These are phyloP conservation scores for Nepenthes gracilis DNA, from an alignment of 148 eudicot species.

Conservation along the genomic window DNA sequence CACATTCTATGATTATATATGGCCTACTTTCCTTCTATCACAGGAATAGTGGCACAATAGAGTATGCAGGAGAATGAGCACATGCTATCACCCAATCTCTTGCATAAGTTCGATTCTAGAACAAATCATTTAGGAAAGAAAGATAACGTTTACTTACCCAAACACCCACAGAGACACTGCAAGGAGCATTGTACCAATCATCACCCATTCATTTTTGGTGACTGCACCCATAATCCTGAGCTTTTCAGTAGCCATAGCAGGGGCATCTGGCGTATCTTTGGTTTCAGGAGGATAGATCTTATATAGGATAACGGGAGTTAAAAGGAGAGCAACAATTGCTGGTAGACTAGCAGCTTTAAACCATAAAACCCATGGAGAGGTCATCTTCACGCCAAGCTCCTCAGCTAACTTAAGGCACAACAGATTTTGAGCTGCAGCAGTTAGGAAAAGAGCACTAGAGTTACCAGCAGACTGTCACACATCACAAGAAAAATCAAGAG, in stretches of 20 bases:
- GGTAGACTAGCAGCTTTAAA: constrained; percentile 82
- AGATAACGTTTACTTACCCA: constrained; percentile 42
- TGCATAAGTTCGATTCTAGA: background rate
- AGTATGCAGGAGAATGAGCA: too few species aligned
- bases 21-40: too few species aligned
- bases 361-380: constrained; percentile 84
- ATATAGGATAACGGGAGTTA: constrained; percentile 66
- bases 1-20: too few species aligned
- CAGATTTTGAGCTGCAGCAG: constrained; percentile 99
- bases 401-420: constrained; percentile 88
- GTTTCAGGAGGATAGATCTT: constrained; percentile 83
- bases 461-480: constrained; percentile 85
- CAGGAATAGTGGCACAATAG: too few species aligned
- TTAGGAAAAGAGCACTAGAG: constrained; percentile 99
- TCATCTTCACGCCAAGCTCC: constrained; percentile 76
- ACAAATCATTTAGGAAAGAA: background rate
- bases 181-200: constrained; percentile 94
- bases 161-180: constrained; percentile 89
- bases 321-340: constrained; percentile 54
- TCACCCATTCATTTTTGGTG: constrained; percentile 84
- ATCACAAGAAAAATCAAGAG: constrained; percentile 23
- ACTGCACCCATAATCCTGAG: constrained; percentile 83
- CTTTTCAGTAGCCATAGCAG: constrained; percentile 71
- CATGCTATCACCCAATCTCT: background rate
- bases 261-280: constrained; percentile 95